A percentile compares a stretch with the other conserved stretches of the same genome.
Evolutionary conservation across 306 rosid genomes (phyloP).

Genomic region (Alnus glutinosa): DNA sequence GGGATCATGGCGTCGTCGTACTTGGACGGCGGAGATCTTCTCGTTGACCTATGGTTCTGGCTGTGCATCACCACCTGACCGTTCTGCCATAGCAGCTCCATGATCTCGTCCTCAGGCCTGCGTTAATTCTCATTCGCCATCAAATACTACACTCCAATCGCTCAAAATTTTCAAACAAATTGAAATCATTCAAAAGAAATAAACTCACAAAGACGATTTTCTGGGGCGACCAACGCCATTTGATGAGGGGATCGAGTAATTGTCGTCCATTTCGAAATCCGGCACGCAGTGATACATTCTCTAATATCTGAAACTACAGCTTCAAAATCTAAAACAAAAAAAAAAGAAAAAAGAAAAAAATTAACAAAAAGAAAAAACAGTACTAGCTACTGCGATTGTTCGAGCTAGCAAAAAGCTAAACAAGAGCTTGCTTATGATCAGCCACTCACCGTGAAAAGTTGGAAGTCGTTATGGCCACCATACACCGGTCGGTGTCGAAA

Average conservation of each 20-base stretch:
- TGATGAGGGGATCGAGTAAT: slow-evolving; percentile 37
- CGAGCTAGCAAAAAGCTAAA: no score
- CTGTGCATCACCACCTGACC: slow-evolving; percentile 63
- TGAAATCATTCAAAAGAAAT: not conserved
- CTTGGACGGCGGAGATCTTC: slow-evolving; percentile 30
- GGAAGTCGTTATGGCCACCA: not conserved
- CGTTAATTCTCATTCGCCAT: not conserved
- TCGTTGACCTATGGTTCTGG: slow-evolving; percentile 50
- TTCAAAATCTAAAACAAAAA: not conserved
- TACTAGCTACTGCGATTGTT: no score
- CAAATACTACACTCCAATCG: not conserved
- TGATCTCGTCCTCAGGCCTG: slow-evolving; percentile 63
- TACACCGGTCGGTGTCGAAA: no score
- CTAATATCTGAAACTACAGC: not conserved
- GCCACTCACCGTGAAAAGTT: not conserved
- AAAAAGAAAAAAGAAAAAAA: not conserved
- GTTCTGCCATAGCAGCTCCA: slow-evolving; percentile 81
- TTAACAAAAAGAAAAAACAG: not conserved
- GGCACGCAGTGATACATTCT: slow-evolving; percentile 72
- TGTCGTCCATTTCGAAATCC: slow-evolving; percentile 59
- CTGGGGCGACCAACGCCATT: slow-evolving; percentile 35
- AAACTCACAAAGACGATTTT: slow-evolving; percentile 49
- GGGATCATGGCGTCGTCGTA: slow-evolving; percentile 28
- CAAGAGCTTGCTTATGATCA: not conserved
- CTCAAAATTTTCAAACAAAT: not conserved